A percentile compares a stretch with the other conserved stretches of the same genome.
Conservation (phyloP, 495 filamentous ascomycete genomes). For the Penicillium dipodomyicola region DNA sequence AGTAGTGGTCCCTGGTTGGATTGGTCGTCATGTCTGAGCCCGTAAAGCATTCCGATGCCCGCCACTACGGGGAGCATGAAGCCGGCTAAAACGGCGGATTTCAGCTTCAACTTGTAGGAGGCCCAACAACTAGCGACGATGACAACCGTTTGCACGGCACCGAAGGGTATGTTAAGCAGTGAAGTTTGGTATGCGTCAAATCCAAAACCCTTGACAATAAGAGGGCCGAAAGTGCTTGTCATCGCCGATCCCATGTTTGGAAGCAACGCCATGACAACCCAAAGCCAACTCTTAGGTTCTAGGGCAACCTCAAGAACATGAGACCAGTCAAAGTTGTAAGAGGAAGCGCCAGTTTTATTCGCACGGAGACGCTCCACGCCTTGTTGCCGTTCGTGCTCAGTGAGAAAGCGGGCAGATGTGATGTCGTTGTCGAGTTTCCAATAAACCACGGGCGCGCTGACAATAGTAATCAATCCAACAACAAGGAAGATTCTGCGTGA, state of each 20-base stretch:
- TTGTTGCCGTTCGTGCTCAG: not conserved
- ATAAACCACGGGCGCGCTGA: not conserved
- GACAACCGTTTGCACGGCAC: not conserved
- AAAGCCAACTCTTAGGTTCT: constrained; percentile 1
- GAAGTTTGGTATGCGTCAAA: not conserved
- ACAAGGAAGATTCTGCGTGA: not conserved
- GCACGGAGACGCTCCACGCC: not conserved
- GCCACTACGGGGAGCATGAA: not conserved
- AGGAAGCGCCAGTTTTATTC: not conserved
- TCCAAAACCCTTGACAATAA: not conserved
- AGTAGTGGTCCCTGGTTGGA: not conserved
- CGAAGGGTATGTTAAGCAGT: not conserved
- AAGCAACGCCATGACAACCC: not conserved
- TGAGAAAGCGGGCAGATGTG: not conserved
- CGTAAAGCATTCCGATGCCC: not conserved
- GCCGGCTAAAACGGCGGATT: not conserved
- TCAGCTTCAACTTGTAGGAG: not conserved
- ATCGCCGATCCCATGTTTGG: not conserved
- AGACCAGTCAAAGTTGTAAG: not conserved
- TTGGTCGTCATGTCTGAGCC: not conserved
- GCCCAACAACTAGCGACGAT: not conserved
- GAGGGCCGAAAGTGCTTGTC: not conserved
- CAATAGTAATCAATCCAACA: not conserved
- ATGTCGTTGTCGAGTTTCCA: not conserved
- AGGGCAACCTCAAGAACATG: not conserved